Evolutionary conservation across 805 yeast genomes (phyloP).

Genomic region (Candida pseudoglaebosa): DNA sequence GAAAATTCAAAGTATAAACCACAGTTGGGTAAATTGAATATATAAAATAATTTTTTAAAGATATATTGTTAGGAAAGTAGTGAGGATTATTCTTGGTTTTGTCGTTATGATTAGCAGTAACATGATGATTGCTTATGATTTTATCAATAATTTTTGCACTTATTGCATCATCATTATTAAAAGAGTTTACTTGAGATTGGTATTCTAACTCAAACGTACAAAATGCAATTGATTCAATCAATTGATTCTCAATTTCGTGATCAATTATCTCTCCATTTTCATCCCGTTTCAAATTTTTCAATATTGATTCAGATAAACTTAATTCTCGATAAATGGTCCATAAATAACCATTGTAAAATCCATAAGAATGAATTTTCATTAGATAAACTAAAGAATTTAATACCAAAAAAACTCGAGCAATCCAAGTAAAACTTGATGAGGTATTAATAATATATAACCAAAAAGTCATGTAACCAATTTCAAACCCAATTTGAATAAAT

Average conservation of each 20-base stretch:
- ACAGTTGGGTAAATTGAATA: conserved; percentile 88
- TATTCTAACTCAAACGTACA: conserved; percentile 67
- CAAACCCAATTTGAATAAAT: conserved; percentile 53
- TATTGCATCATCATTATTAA: conserved; percentile 10
- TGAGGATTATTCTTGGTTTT: conserved; percentile 1
- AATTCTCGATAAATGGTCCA: conserved; percentile 62
- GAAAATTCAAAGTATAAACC: conserved; percentile 78
- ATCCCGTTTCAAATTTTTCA: conserved; percentile 41
- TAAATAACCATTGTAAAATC: conserved; percentile 86
- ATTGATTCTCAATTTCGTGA: conserved; percentile 22
- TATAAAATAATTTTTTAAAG: conserved; percentile 59
- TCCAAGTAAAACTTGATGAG: conserved; percentile 71
- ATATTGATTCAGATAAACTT: conserved; percentile 40
- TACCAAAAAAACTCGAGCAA: conserved; percentile 78
- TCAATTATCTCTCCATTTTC: conserved; percentile 18
- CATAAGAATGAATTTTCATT: conserved; percentile 95
- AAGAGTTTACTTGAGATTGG: conserved; percentile 40
- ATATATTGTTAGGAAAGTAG: conserved; percentile 72
- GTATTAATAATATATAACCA: conserved; percentile 49
- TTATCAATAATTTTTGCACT: conserved; percentile 7
- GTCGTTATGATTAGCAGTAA: neutral
- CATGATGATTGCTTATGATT: neutral
- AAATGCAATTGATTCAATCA: conserved; percentile 54
- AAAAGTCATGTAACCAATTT: conserved; percentile 47
- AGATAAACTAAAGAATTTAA: conserved; percentile 81